Percentiles rank a stretch among this genome's conserved stretches.
Conservation (phyloP, 108 stramenopile genomes). For the Cylindrotheca closterium region DNA sequence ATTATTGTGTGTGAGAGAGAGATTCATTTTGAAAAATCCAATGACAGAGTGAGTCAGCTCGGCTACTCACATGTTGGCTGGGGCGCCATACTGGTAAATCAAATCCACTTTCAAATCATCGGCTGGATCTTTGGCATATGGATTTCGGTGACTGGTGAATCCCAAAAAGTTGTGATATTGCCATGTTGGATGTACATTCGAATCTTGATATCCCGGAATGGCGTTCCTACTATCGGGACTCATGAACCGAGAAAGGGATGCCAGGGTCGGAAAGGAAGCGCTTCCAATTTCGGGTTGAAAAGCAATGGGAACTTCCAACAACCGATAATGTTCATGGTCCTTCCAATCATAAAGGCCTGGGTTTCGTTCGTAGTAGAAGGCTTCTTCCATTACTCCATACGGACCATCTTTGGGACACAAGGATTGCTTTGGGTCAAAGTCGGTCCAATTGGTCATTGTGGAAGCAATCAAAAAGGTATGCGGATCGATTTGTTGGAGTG, state of each 20-base stretch:
- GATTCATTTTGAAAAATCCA: too few species aligned
- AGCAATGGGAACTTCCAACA: slow-evolving; percentile 27
- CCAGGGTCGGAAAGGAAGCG: slow-evolving; percentile 15
- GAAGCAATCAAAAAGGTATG: slow-evolving; percentile 24
- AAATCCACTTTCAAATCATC: slow-evolving; percentile 28
- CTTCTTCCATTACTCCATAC: slow-evolving; percentile 40
- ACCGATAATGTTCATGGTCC: slow-evolving; percentile 2
- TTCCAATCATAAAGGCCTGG: slow-evolving; percentile 33
- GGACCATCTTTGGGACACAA: slow-evolving; percentile 41
- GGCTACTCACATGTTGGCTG: background rate
- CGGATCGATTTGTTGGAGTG: slow-evolving; percentile 16
- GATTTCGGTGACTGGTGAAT: slow-evolving; percentile 11
- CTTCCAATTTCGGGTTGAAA: slow-evolving; percentile 63
- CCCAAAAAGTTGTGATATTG: slow-evolving; percentile 39
- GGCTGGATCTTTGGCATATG: slow-evolving; percentile 31
- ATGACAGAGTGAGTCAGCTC: background rate
- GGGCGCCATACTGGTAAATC: background rate
- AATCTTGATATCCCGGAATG: slow-evolving; percentile 15
- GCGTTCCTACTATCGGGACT: slow-evolving; percentile 14
- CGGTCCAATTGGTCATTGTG: slow-evolving; percentile 28
- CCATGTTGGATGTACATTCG: slow-evolving; percentile 31
- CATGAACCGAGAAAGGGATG: slow-evolving; percentile 25
- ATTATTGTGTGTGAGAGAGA: slow-evolving; percentile 6
- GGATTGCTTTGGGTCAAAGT: slow-evolving; percentile 16
- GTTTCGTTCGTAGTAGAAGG: slow-evolving; percentile 39